phyloP scores from a whole-genome alignment of 148 eudicot species.

The Fagopyrum tataricum region DNA sequence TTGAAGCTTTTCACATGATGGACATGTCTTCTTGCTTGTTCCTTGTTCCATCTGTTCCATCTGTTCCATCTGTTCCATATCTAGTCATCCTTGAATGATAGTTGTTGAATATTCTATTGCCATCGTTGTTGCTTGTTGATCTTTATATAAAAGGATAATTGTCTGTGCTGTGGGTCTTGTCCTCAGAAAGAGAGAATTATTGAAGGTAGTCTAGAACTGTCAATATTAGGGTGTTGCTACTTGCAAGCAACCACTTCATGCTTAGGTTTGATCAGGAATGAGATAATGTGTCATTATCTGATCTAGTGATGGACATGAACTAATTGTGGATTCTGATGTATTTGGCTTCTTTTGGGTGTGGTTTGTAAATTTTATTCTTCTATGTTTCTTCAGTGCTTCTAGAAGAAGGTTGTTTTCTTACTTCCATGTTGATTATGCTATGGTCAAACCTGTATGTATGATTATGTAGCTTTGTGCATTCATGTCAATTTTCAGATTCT shows the following conservation, averaged over 20 bases:
- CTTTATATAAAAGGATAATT: background rate
- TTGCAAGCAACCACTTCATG: background rate
- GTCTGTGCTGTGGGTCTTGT: background rate
- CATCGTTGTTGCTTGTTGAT: background rate
- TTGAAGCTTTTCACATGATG: slow-evolving; percentile 7
- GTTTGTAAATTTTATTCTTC: background rate
- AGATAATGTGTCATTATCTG: background rate
- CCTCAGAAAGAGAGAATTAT: background rate
- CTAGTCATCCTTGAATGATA: background rate
- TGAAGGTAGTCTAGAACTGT: background rate
- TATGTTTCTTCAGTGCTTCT: background rate
- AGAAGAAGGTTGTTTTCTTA: background rate
- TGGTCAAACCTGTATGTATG: background rate
- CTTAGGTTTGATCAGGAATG: background rate
- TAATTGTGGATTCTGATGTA: background rate
- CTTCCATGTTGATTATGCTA: background rate
- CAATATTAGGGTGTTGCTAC: background rate
- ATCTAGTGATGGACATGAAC: background rate
- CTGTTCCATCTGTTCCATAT: background rate
- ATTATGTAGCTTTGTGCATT: background rate
- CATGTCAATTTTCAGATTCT: background rate
- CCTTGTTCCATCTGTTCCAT: background rate
- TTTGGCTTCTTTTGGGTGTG: background rate
- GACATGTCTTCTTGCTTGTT: background rate
- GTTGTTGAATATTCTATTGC: background rate